Conservation (phyloP, 2,329 filamentous ascomycete species). For the Celoporthe dispersa region DNA sequence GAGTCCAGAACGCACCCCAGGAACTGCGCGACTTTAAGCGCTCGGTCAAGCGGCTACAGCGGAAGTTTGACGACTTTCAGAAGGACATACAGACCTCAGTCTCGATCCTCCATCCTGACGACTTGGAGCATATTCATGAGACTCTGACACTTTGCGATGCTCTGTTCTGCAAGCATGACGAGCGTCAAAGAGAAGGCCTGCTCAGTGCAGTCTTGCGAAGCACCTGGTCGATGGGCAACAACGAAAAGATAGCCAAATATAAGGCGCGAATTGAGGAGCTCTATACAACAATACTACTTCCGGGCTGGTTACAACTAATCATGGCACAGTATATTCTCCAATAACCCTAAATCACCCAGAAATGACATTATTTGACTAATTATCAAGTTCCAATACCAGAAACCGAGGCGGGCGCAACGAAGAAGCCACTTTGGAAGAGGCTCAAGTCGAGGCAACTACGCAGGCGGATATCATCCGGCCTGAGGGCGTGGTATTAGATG, state of each 20-base stretch:
- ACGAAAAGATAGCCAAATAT: slow-evolving; percentile 1
- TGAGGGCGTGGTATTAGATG: background rate
- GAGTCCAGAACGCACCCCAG: background rate
- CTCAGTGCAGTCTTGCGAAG: background rate
- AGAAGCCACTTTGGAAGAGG: background rate
- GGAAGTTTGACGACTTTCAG: background rate
- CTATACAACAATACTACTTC: background rate
- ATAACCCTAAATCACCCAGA: background rate
- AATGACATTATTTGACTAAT: background rate
- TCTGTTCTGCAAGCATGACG: background rate
- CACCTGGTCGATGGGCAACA: slow-evolving; percentile 1
- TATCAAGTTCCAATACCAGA: background rate
- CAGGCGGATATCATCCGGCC: background rate
- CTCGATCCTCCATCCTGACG: background rate
- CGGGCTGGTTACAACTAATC: background rate
- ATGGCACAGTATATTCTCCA: background rate
- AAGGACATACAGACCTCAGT: background rate
- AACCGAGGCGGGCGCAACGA: background rate
- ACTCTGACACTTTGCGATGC: background rate
- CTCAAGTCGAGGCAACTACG: background rate
- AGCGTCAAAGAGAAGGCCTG: background rate
- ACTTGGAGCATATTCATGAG: slow-evolving; percentile 1
- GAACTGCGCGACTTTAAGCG: slow-evolving; percentile 6
- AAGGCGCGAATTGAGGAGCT: slow-evolving; percentile 1
- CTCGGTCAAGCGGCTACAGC: background rate